Base-by-base conservation (phyloP, 345 rosid species). In the Stellera chamaejasme region DNA sequence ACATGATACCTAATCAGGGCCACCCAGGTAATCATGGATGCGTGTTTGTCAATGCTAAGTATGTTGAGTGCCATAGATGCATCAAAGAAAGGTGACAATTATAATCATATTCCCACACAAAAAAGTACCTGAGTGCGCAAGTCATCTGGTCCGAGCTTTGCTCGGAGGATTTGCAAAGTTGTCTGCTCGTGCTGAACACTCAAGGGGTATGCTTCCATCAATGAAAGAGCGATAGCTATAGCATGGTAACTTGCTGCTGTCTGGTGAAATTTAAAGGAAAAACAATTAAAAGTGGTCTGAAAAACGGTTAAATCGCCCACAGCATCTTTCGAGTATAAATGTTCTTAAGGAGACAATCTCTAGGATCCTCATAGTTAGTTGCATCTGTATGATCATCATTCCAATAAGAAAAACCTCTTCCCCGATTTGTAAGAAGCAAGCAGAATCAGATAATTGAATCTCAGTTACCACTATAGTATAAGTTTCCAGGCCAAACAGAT, bases 211-310 rank as follows among this genome's bases (percentile, higher is more conserved):
- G 95, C 97, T 73, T 89, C 99, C 99, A 93, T 93, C 81, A 93
- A 72, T 27, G 99, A 93, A 58, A 89, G 91, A n/a, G 99, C 97
- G 81, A 93, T 89, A 72, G 99, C 99, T 72, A 93, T 93, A 49
- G 99, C 99, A 79, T 93, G 99, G 78, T 93, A 93, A 73, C 97
- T 93, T 68, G 99, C 99, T 56, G 99, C 99, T 50, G 99, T 93
- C 99, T 93, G 82, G 43, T 54, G 47, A 68, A 45, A 74, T 59
- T 26, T 51, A 58, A 16, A 64, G 28, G 63, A 58, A 28, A 50
- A 68, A 47, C 55, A 48, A 45, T 69, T 56, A 43, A 11, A 42
- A 36, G 43, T 14, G 45, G 47, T 25, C 52, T n/a, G 19, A 27
- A 11, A 45, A 11, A 60, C 19, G 42, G 55, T 28, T 36, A 23